These are phyloP conservation scores for Nicotiana noctiflora DNA, from an alignment of 257 asterid species.

Conservation along the genomic window DNA sequence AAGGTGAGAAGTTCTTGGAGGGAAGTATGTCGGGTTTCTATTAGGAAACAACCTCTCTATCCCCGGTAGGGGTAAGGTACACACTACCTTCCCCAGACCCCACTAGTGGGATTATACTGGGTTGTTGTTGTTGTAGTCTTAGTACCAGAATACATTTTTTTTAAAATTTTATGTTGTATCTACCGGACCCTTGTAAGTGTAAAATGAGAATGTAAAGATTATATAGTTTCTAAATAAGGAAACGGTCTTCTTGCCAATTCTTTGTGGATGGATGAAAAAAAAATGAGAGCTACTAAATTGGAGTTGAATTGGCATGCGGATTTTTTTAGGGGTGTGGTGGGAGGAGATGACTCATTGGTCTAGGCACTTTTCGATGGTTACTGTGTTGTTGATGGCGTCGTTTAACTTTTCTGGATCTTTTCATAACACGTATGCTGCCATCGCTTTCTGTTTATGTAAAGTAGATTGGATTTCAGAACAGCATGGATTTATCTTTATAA, in stretches of 20 bases:
- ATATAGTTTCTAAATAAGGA: not conserved
- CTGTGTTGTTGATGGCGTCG: not conserved
- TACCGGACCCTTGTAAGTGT: not conserved
- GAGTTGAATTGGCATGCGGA: not conserved
- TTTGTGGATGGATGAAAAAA: not conserved
- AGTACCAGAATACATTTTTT: not conserved
- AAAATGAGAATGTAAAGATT: not conserved
- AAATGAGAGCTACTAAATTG: too few species aligned
- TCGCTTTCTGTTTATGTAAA: not conserved
- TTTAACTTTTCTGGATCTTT: not conserved
- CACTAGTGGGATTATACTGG: too few species aligned
- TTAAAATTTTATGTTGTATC: not conserved
- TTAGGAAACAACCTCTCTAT: too few species aligned
- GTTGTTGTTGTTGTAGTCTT: too few species aligned
- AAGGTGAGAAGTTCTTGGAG: too few species aligned
- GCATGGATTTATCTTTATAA: not conserved
- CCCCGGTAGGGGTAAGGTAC: too few species aligned
- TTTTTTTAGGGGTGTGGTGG: not conserved
- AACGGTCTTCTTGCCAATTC: not conserved
- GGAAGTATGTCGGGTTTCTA: too few species aligned
- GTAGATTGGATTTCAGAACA: not conserved
- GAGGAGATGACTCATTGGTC: not conserved
- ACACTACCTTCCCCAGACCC: too few species aligned
- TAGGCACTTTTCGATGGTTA: not conserved
- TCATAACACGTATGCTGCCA: not conserved